Evolutionary conservation across 345 rosid species (phyloP), one percentile per base, ranked within the genome.

Genomic region (Hibiscus trionum): DNA sequence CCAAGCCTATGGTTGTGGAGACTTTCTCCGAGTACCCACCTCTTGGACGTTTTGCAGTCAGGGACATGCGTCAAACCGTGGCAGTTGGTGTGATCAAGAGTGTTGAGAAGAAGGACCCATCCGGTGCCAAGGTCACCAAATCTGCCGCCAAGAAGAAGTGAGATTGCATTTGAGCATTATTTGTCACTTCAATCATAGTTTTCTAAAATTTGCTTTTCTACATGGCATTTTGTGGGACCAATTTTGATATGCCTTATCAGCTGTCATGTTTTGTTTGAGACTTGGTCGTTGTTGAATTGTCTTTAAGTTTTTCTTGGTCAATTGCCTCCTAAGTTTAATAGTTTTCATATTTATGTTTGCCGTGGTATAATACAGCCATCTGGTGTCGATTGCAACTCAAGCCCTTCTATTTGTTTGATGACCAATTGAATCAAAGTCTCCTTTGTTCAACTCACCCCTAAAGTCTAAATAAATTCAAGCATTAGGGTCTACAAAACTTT

Each of bases 1-100:
- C 80, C 70, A 77, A 77, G 69, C 80, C 80, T 11, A 77, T 77
- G 80, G 80, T 77, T 60, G 80, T 77, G n/a, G 80, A 77, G 37
- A 77, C 80, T 24, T 44, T 44, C 47, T 44, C 47, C 1, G 63
- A 15, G 57, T 77, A 72, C 31, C 79, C 79, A 7, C 79, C 79
- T 11, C 79, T 77, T 50, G 79, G 79, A 4, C 72, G 80, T 9
- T 77, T 77, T 59, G 76, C 76, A 14, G 76, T 77, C 15, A 58
- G 80, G 39, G 76, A 77, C 80, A 77, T 77, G 80, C 76, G 76
- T 21, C 80, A 77, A 44, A 77, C 80, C 35, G 80, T 77, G 10
- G 80, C 80, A 1, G 80, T 77, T 8, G 80, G 80, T 61, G 76
- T 77, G 19, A 72, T 77, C 76, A 77, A 77, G 80, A 72, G 60